phyloP scores from a whole-genome alignment of 352 stramenopile species.

The Phytopythium oedochilum region DNA sequence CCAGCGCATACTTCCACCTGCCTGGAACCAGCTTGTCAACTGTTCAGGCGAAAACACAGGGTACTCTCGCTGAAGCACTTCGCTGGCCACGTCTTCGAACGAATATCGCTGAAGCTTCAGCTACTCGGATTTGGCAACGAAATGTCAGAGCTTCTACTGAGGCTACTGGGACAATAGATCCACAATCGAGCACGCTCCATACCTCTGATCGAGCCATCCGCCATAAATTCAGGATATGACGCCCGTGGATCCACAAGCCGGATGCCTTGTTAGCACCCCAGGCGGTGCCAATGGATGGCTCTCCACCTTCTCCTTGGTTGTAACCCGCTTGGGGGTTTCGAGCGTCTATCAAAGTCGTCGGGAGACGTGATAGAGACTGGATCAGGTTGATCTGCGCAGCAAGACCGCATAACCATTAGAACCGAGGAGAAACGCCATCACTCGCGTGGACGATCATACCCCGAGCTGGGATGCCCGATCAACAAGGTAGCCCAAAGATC shows the following conservation, averaged over 20 bases:
- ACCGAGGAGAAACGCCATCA: constrained; percentile 7
- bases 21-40: constrained; percentile 58
- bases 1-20: constrained; percentile 31
- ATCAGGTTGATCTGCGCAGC: constrained; percentile 61
- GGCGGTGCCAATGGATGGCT: constrained; percentile 61
- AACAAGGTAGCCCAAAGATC: constrained; percentile 75
- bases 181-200: background rate
- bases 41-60: constrained; percentile 52
- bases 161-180: background rate
- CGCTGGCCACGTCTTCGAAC: constrained; percentile 69
- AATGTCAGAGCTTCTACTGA: too few species aligned
- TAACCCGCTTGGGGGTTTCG: constrained; percentile 30
- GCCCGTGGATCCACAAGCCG: constrained; percentile 86
- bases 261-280: constrained; percentile 82
- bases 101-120: constrained; percentile 82
- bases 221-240: constrained; percentile 93
- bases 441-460: constrained; percentile 26
- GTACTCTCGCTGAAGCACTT: constrained; percentile 59
- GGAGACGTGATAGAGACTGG: constrained; percentile 59
- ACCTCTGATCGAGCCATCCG: constrained; percentile 82
- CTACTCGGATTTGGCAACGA: constrained; percentile 13
- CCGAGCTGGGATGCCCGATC: constrained; percentile 53
- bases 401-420: background rate
- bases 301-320: constrained; percentile 18
- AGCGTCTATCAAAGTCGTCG: constrained; percentile 41